Evolutionary conservation across 2,329 filamentous ascomycete genomes (phyloP), one percentile per base, ranked within the genome.

Genomic region (Trichophyton simii): DNA sequence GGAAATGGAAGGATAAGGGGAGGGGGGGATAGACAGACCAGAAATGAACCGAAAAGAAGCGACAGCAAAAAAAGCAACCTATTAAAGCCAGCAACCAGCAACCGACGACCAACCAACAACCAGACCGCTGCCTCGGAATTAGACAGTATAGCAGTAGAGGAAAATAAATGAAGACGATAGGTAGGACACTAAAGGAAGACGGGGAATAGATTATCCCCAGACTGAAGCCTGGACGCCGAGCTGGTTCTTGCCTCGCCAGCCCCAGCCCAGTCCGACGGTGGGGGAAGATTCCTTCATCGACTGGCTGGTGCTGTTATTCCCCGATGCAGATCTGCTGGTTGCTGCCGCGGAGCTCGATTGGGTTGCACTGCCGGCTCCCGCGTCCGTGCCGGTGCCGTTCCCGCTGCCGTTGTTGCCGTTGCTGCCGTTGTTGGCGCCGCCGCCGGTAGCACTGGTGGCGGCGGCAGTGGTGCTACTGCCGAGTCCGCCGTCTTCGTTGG

Each of bases 151-250:
- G 28, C 28, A 31, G 28, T 31, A 31, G 28, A 42, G 15, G 11
- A 41, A 42, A 44, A 20, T 7, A 18, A n/a, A 44, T 20, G 15
- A 44, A n/a, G 41, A 44, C 6, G 41, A 7, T 3, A 18, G 15
- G 6, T n/a, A 7, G 6, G 28, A 18, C 18, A 18, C 18, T 31
- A 31, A 31, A 22, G 22, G 22, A 0, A 34, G 8, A 34, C 6
- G 31, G 31, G 8, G 46, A 18, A 46, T 20, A 13, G 36, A 25
- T 48, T 86, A 96, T 68, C 91, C 91, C 91, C 91, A 97, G 67
- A 96, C 92, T 66, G 90, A 95, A 66, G 91, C 91, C 73, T 95
- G 90, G 64, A 91, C 88, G 66, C 91, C 89, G 64, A 95, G 84
- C 58, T 85, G 84, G 66, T 86, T 88, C 70, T 88, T 89, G 66